phyloP scores from a whole-genome alignment of 805 yeast genomes.

The Candida easanensis region DNA sequence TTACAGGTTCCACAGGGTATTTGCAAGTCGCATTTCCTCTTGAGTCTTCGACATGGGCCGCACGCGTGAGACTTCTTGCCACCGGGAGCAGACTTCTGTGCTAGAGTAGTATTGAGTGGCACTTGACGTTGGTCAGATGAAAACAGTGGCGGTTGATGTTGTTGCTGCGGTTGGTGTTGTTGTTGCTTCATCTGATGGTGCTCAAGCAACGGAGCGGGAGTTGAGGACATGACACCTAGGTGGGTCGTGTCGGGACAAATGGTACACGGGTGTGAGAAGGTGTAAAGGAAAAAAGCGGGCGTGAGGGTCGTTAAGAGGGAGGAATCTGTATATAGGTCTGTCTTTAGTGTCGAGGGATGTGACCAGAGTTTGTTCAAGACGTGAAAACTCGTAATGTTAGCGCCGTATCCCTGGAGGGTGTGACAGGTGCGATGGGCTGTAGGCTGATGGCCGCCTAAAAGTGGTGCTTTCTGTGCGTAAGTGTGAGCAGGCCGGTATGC shows the following conservation, averaged over 20 bases:
- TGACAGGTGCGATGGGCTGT: no score
- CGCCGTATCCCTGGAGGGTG: no score
- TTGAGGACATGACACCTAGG: background rate
- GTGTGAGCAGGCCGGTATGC: no score
- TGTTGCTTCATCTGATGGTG: conserved; percentile 3
- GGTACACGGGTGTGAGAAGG: no score
- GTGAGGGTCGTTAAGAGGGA: background rate
- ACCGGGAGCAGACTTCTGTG: conserved; percentile 1
- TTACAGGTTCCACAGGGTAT: conserved; percentile 29
- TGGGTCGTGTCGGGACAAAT: background rate
- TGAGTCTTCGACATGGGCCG: conserved; percentile 29
- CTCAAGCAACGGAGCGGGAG: conserved; percentile 4
- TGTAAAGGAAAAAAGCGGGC: no score
- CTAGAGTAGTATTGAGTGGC: background rate
- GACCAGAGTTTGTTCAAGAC: no score
- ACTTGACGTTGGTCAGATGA: background rate
- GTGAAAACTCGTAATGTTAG: no score
- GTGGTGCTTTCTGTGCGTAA: no score
- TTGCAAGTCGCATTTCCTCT: conserved; percentile 27
- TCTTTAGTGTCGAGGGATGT: no score
- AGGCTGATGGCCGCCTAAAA: no score
- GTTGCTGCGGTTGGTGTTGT: background rate
- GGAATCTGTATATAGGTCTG: no score
- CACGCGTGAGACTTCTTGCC: conserved; percentile 29
- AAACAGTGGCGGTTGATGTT: background rate